These are phyloP conservation scores for Corynespora cassiicola DNA, from an alignment of 2,329 filamentous ascomycete species.

Conservation along the genomic window DNA sequence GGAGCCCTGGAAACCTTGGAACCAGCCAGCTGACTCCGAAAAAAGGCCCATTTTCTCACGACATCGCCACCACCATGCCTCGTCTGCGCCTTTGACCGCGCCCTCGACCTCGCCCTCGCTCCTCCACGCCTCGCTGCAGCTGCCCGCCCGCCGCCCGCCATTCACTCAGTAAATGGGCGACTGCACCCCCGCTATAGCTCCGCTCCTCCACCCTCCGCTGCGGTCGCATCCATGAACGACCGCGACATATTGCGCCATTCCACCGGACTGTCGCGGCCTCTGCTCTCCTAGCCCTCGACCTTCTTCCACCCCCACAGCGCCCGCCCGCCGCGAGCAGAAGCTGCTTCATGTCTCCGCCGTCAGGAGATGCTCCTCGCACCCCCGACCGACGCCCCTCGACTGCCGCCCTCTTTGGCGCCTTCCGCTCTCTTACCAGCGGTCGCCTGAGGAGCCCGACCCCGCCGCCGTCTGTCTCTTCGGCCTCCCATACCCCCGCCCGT, in stretches of 20 bases:
- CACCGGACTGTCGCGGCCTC: neutral
- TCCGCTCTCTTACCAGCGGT: conserved; percentile 42
- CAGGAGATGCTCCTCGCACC: conserved; percentile 42
- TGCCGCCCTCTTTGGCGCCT: conserved; percentile 45
- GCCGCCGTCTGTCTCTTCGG: conserved; percentile 36
- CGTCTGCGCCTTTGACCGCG: conserved; percentile 2
- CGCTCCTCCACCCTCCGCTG: conserved; percentile 12
- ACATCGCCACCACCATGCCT: conserved; percentile 8
- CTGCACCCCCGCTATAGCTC: conserved; percentile 20
- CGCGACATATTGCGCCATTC: conserved; percentile 2
- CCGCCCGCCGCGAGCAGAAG: conserved; percentile 1
- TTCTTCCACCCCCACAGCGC: conserved; percentile 12
- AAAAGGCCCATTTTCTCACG: too few relatives aligned
- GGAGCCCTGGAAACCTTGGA: too few relatives aligned
- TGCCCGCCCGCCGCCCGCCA: conserved; percentile 1
- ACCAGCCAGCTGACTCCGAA: too few relatives aligned
- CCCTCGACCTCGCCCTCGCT: conserved; percentile 1
- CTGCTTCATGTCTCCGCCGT: conserved; percentile 48
- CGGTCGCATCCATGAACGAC: conserved; percentile 7
- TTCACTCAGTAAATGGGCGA: conserved; percentile 18
- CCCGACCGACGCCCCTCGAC: conserved; percentile 48
- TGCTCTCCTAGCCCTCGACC: conserved; percentile 17
- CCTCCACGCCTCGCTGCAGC: conserved; percentile 5
- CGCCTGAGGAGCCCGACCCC: conserved; percentile 43
- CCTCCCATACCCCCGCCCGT: conserved; percentile 37